Conservation (phyloP, 2,329 filamentous ascomycete genomes). For the Curvularia verruculosa region DNA sequence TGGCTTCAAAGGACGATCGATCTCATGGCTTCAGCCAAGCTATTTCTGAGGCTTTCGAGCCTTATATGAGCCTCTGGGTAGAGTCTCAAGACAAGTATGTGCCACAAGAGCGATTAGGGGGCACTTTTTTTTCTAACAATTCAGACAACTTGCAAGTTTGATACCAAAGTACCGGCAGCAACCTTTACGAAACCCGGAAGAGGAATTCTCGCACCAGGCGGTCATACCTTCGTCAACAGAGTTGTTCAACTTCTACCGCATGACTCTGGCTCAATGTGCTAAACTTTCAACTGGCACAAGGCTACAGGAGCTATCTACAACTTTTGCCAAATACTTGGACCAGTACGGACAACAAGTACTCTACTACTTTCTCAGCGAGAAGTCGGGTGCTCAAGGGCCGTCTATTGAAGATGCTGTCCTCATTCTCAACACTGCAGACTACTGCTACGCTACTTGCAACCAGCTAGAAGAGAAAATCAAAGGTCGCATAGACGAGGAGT, state of each 20-base stretch:
- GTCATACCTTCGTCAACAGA: slow-evolving; percentile 95
- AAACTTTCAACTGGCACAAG: slow-evolving; percentile 92
- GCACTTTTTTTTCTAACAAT: slow-evolving; percentile 16
- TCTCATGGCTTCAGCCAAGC: slow-evolving; percentile 82
- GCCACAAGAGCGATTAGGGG: neutral
- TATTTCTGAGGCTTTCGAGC: slow-evolving; percentile 96
- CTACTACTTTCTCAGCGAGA: slow-evolving; percentile 70
- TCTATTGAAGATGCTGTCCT: slow-evolving; percentile 79
- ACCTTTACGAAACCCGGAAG: slow-evolving; percentile 78
- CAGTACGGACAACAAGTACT: slow-evolving; percentile 94
- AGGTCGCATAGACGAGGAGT: slow-evolving; percentile 80
- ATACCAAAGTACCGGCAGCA: slow-evolving; percentile 88
- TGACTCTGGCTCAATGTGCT: slow-evolving; percentile 90
- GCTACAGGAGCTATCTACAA: slow-evolving; percentile 81
- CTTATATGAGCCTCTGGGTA: slow-evolving; percentile 95
- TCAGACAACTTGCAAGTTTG: slow-evolving; percentile 73
- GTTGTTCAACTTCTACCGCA: slow-evolving; percentile 95
- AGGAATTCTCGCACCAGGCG: slow-evolving; percentile 88
- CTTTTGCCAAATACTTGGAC: slow-evolving; percentile 90
- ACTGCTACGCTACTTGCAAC: slow-evolving; percentile 91
- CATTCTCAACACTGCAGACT: slow-evolving; percentile 95
- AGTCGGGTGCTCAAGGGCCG: slow-evolving; percentile 60
- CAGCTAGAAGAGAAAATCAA: slow-evolving; percentile 96
- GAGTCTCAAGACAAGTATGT: slow-evolving; percentile 83
- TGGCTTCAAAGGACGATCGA: slow-evolving; percentile 78